Evolutionary conservation across 2,329 filamentous ascomycete genomes (phyloP).

Genomic region (Plectosphaerella plurivora): DNA sequence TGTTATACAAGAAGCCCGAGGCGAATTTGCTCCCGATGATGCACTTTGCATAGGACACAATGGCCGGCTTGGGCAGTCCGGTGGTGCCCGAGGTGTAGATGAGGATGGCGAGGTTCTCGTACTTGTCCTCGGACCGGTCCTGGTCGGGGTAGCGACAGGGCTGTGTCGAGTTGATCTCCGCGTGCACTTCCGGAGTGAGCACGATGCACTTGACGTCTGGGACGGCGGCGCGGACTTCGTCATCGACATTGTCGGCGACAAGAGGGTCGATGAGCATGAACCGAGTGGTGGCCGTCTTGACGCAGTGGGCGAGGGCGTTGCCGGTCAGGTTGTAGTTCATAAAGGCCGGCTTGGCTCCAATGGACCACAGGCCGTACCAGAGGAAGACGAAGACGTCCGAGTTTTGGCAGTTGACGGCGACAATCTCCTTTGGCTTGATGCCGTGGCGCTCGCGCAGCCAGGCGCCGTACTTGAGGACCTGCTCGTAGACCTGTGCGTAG

Average conservation of each 20-base stretch:
- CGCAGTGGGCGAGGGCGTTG: slow-evolving; percentile 68
- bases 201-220: slow-evolving; percentile 53
- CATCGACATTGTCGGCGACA: slow-evolving; percentile 50
- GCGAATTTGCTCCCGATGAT: slow-evolving; percentile 49
- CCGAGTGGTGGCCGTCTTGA: slow-evolving; percentile 61
- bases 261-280: slow-evolving; percentile 66
- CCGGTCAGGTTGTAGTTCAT: slow-evolving; percentile 82
- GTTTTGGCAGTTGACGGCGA: slow-evolving; percentile 79
- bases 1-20: slow-evolving; percentile 52
- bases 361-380: slow-evolving; percentile 73
- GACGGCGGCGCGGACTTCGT: slow-evolving; percentile 50
- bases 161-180: slow-evolving; percentile 45
- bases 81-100: slow-evolving; percentile 88
- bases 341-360: slow-evolving; percentile 79
- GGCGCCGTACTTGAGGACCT: slow-evolving; percentile 64
- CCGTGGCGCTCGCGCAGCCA: slow-evolving; percentile 65
- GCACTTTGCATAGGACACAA: slow-evolving; percentile 69
- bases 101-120: slow-evolving; percentile 61
- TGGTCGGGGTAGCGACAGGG: slow-evolving; percentile 55
- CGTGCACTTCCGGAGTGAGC: slow-evolving; percentile 54
- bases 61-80: slow-evolving; percentile 74
- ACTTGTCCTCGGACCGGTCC: slow-evolving; percentile 43
- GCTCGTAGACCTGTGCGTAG: slow-evolving; percentile 71
- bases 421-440: slow-evolving; percentile 67
- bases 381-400: slow-evolving; percentile 73